Evolutionary conservation across 2,329 filamentous ascomycete genomes (phyloP).

Genomic region (Onygenales sp.): DNA sequence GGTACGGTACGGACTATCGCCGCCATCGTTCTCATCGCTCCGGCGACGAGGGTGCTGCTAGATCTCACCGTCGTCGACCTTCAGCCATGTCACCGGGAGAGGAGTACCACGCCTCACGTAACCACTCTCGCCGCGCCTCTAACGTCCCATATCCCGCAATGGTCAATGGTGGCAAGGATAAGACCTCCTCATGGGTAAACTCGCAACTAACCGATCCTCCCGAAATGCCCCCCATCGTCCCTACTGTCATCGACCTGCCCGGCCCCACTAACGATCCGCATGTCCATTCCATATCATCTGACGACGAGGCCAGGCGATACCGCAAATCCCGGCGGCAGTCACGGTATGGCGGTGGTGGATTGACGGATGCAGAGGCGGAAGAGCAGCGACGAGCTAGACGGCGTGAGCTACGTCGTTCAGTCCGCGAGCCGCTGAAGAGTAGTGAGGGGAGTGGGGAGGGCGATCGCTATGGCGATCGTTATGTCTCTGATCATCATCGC

Average conservation of each 20-base stretch:
- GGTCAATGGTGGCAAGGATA: conserved; percentile 33
- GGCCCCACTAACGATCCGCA: conserved; percentile 19
- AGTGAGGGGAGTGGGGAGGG: conserved; percentile 33
- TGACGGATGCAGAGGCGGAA: conserved; percentile 30
- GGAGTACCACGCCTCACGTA: conserved; percentile 24
- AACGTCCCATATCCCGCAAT: conserved; percentile 18
- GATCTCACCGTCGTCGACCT: conserved; percentile 27
- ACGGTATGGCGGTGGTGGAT: conserved; percentile 26
- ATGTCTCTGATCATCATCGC: conserved; percentile 10
- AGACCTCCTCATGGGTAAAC: conserved; percentile 42
- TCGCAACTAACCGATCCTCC: conserved; percentile 39
- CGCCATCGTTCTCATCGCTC: conserved; percentile 23
- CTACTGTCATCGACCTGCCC: conserved; percentile 36
- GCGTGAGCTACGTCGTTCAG: conserved; percentile 21
- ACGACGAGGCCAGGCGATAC: conserved; percentile 31
- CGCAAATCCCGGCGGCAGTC: conserved; percentile 30
- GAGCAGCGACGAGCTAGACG: conserved; percentile 26
- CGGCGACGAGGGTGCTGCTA: conserved; percentile 20
- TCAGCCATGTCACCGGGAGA: conserved; percentile 19
- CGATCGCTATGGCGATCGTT: conserved; percentile 25
- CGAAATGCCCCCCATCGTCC: conserved; percentile 36
- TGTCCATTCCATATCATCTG: conserved; percentile 30
- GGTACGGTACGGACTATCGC: conserved; percentile 19
- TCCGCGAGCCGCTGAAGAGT: conserved; percentile 26
- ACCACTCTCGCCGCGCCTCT: conserved; percentile 13